Percentiles rank a stretch among this genome's conserved stretches.
phyloP scores from a whole-genome alignment of 2,329 filamentous ascomycete genomes.

The Diaporthe sp. region DNA sequence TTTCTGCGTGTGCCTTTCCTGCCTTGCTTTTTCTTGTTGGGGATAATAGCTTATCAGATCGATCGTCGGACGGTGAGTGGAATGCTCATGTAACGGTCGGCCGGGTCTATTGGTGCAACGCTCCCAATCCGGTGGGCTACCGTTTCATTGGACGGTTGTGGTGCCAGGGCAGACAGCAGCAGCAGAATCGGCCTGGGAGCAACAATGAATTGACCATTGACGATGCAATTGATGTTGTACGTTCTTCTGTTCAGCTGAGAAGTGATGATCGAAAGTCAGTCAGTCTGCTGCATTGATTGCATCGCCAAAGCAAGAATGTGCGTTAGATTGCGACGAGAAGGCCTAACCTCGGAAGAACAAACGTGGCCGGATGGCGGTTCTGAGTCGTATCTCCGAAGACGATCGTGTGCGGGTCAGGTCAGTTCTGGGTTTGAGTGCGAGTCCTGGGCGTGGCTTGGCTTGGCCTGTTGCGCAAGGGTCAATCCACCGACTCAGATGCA shows the following conservation, averaged over 20 bases:
- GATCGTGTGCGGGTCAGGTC: conserved; percentile 4
- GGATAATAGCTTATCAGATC: conserved; percentile 13
- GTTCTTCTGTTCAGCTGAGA: not conserved
- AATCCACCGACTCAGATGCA: not conserved
- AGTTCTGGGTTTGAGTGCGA: not conserved
- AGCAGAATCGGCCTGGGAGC: not conserved
- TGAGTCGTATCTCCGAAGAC: conserved; percentile 27
- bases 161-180: conserved; percentile 6
- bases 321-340: conserved; percentile 19
- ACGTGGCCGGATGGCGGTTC: conserved; percentile 1
- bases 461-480: not conserved
- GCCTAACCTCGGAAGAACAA: conserved; percentile 24
- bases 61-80: conserved; percentile 9
- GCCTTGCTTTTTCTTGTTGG: not conserved
- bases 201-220: not conserved
- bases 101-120: not conserved
- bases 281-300: not conserved
- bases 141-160: conserved; percentile 25
- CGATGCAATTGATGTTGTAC: not conserved
- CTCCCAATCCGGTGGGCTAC: conserved; percentile 29
- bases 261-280: not conserved
- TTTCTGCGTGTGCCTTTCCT: not conserved
- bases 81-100: conserved; percentile 13
- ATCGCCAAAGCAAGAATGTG: not conserved
- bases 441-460: conserved; percentile 20